Base-by-base conservation (phyloP, 192 early-diverging fungal species). In the Piromyces finnis region DNA sequence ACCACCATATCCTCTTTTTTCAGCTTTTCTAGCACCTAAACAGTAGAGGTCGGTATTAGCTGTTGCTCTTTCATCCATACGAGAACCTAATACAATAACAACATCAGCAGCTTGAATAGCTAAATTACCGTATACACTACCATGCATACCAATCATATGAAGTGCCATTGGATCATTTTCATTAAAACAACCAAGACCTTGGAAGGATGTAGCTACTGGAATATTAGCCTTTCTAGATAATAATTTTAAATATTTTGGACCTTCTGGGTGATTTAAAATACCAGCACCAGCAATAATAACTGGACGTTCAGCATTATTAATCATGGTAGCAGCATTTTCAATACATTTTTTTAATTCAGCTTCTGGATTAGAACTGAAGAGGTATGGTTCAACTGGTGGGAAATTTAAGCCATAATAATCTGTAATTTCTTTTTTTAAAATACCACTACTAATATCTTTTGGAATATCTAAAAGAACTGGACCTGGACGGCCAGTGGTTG, bases 121-220 rank as follows among this genome's bases (percentile, higher is more conserved):
- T 84, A 99, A 85, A 84, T 99, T 99, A 83, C 96, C 97, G 86
- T 97, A 99, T 26, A 92, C 96, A 81, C 91, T 89, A 29, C 97
- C 97, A 87, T 99, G 97, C 97, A 99, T 99, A 83, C 97, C 97
- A 28, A 99, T 89, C 97, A 99, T 99, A 84, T 98, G 96, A 81
- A 99, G 87, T 77, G 92, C 92, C 79, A 88, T 90, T 14, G 94
- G 92, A 87, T 98, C 94, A 37, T 88, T 82, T 84, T 99, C 97
- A 83, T 98, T 96, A 86, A 95, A 97, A 26, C 93, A 93, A 82
- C 96, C 97, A 39, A 98, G 87, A 59, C 94, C 96, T 83, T 93
- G 89, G 29, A 98, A 88, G 30, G 96, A 97, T n/a, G 96, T 98
- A 12, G 96, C 98, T 13, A 99, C 96, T 9, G 97, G 97, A 81